A percentile compares a stretch with the other conserved stretches of the same genome.
Evolutionary conservation across 139 green algal genomes (phyloP).

Genomic region (Choricystis sp.): DNA sequence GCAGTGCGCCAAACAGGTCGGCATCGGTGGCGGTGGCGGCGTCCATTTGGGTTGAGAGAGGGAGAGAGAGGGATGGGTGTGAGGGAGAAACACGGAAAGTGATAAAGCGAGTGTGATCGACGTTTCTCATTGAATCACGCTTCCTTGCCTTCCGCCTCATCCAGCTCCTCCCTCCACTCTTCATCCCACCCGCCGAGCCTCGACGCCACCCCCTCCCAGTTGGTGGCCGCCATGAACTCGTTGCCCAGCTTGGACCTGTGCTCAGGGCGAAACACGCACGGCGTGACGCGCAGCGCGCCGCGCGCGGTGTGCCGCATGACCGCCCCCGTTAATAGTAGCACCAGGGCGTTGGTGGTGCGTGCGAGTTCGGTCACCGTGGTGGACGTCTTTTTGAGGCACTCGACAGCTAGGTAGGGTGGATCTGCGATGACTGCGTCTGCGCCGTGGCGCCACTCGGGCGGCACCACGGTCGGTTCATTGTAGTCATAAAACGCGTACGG

Average conservation of each 20-base stretch:
- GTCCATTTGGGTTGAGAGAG: too few species aligned
- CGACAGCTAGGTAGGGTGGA: constrained; percentile 31
- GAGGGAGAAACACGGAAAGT: too few species aligned
- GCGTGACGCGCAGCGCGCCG: constrained; percentile 8
- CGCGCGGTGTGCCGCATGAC: constrained; percentile 6
- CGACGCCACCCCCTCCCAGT: constrained; percentile 1
- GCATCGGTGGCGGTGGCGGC: too few species aligned
- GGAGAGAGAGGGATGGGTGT: too few species aligned
- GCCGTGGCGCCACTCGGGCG: constrained; percentile 5
- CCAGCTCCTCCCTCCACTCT: neutral
- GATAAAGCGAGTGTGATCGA: too few species aligned
- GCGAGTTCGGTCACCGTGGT: constrained; percentile 15
- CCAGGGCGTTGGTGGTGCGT: neutral
- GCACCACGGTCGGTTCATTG: constrained; percentile 13
- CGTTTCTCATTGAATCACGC: too few species aligned
- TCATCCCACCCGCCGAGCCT: constrained; percentile 8
- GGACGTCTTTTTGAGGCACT: constrained; percentile 26
- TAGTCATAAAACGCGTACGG: constrained; percentile 35
- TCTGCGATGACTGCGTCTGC: constrained; percentile 32
- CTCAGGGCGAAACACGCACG: constrained; percentile 15
- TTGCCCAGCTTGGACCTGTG: constrained; percentile 29
- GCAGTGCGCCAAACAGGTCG: too few species aligned
- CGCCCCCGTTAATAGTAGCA: constrained; percentile 15
- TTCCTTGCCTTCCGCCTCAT: neutral
- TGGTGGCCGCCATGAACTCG: constrained; percentile 23